phyloP scores from a whole-genome alignment of 176 grass and related monocot species.

The Zea luxurians region DNA sequence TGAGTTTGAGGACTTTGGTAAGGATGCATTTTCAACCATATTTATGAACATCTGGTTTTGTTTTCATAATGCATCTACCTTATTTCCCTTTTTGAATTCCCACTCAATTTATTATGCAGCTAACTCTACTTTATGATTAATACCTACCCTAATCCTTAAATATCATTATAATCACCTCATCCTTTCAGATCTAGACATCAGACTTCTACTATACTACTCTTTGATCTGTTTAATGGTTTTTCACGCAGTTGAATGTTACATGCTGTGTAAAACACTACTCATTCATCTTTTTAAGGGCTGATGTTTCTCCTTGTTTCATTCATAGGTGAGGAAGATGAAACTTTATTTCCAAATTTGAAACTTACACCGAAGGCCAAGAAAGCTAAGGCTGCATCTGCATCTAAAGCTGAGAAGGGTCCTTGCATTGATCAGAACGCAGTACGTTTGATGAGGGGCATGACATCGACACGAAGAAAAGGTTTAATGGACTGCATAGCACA shows the following conservation, averaged over 20 bases:
- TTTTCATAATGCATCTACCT: neutral
- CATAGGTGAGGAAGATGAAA: conserved; percentile 57
- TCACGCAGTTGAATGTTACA: neutral
- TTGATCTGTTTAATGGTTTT: neutral
- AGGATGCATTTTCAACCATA: conserved; percentile 23
- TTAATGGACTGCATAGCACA: conserved; percentile 45
- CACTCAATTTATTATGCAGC: neutral
- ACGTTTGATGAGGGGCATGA: conserved; percentile 57
- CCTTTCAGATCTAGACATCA: conserved; percentile 6
- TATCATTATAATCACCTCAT: neutral
- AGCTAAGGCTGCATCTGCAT: conserved; percentile 34
- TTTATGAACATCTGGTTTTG: conserved; percentile 5
- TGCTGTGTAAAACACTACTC: neutral
- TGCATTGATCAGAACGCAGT: conserved; percentile 44
- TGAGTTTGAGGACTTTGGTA: conserved; percentile 43
- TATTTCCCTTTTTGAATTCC: neutral
- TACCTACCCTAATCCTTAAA: neutral
- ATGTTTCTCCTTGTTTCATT: conserved; percentile 28
- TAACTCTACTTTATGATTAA: neutral
- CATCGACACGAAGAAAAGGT: conserved; percentile 42
- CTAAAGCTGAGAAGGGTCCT: conserved; percentile 38
- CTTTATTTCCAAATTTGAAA: conserved; percentile 40
- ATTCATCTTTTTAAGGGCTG: conserved; percentile 13
- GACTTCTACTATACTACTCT: neutral
- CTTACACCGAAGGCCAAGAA: conserved; percentile 31